These are phyloP conservation scores for Mycena alexandri DNA, from an alignment of 768 basidiomycete genomes.

Conservation along the genomic window DNA sequence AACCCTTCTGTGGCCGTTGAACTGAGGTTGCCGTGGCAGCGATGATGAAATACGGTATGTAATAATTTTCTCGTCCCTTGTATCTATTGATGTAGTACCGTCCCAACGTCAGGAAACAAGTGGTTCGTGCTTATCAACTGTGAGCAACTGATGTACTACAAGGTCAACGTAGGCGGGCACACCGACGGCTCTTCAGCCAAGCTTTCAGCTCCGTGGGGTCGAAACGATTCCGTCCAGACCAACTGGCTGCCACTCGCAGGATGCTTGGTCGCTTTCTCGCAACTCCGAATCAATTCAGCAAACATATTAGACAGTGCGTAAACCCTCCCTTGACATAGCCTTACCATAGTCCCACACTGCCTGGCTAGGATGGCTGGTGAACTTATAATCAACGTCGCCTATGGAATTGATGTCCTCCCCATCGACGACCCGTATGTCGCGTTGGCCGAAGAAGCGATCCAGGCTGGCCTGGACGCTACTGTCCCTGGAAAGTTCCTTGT, in stretches of 20 bases:
- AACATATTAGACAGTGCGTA: conserved; percentile 39
- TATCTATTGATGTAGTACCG: no score
- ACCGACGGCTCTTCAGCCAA: conserved; percentile 39
- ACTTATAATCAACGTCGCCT: conserved; percentile 37
- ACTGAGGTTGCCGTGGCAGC: conserved; percentile 3
- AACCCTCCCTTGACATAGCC: background rate
- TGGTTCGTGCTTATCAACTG: no score
- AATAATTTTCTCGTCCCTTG: background rate
- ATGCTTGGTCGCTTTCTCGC: conserved; percentile 39
- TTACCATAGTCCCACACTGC: background rate
- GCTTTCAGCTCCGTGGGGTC: conserved; percentile 39
- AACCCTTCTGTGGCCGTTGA: background rate
- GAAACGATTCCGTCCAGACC: conserved; percentile 33
- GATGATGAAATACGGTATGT: conserved; percentile 33
- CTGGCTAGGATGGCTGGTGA: conserved; percentile 43
- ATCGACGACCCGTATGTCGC: conserved; percentile 43
- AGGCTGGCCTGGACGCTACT: conserved; percentile 29
- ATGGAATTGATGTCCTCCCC: conserved; percentile 42
- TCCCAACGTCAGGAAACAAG: conserved; percentile 34
- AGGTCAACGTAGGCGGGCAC: conserved; percentile 34
- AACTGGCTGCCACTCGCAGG: conserved; percentile 33
- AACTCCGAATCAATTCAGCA: conserved; percentile 34
- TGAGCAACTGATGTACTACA: no score
- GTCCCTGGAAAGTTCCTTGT: conserved; percentile 39
- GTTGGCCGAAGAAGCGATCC: conserved; percentile 34